Percentiles rank a stretch among this genome's conserved stretches.
These are phyloP conservation scores for Oryza glumipatula DNA, from an alignment of 176 grass and related monocot species.

Conservation along the genomic window DNA sequence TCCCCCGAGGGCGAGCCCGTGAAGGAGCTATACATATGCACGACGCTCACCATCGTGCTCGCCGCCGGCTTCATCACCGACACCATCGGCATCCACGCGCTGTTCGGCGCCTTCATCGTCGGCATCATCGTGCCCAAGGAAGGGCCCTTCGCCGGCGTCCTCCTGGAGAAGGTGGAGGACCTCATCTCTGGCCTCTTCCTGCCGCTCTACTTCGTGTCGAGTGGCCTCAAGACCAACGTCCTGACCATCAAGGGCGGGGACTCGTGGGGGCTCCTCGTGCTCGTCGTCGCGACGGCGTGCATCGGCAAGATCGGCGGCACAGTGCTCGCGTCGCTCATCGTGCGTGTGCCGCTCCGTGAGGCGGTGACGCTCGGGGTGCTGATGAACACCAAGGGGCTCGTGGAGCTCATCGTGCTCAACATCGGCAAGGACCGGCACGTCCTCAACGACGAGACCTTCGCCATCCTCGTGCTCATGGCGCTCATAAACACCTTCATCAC, in stretches of 20 bases:
- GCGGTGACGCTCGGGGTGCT: constrained; percentile 57
- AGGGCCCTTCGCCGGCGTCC: constrained; percentile 57
- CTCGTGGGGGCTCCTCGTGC: constrained; percentile 69
- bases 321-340: constrained; percentile 25
- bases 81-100: constrained; percentile 74
- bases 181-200: constrained; percentile 68
- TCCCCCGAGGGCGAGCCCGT: constrained; percentile 58
- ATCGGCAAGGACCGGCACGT: constrained; percentile 65
- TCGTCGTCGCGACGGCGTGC: constrained; percentile 64
- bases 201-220: constrained; percentile 79
- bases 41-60: constrained; percentile 57
- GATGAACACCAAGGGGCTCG: constrained; percentile 78
- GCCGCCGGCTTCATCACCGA: constrained; percentile 65
- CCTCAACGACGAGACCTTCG: constrained; percentile 69
- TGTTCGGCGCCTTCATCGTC: constrained; percentile 71
- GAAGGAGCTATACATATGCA: constrained; percentile 62
- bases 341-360: constrained; percentile 43
- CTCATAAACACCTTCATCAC: constrained; percentile 71
- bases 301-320: constrained; percentile 72
- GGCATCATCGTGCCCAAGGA: constrained; percentile 71
- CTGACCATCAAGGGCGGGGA: constrained; percentile 51
- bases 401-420: constrained; percentile 74
- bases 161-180: constrained; percentile 83
- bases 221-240: constrained; percentile 76
- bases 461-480: constrained; percentile 75